These are phyloP conservation scores for Saccharomyces cerevisiae DNA, from an alignment of 805 yeast genomes.

Conservation along the genomic window DNA sequence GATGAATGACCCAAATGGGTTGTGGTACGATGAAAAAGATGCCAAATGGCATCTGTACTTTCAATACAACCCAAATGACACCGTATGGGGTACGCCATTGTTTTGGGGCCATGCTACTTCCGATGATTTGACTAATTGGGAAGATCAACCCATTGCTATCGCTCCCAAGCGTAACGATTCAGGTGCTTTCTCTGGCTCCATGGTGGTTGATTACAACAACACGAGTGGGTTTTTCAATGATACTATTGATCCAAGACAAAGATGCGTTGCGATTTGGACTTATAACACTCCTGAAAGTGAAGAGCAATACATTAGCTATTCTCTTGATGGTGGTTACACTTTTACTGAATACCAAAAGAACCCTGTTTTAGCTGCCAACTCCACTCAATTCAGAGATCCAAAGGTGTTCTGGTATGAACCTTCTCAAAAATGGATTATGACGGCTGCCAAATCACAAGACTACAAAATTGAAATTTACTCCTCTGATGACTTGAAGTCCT, in stretches of 20 bases:
- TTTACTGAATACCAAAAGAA: constrained; percentile 26
- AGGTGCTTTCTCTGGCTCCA: constrained; percentile 33
- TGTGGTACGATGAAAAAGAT: constrained; percentile 28
- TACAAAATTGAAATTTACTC: constrained; percentile 25
- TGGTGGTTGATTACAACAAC: constrained; percentile 33
- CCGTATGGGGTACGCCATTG: constrained; percentile 30
- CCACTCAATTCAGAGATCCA: constrained; percentile 32
- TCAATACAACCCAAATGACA: constrained; percentile 33
- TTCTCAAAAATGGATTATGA: constrained; percentile 28
- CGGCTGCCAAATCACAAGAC: constrained; percentile 26
- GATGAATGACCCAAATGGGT: constrained; percentile 41
- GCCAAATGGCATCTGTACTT: constrained; percentile 32
- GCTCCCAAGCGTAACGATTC: constrained; percentile 21
- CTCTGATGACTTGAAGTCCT: constrained; percentile 21
- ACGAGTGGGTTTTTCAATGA: constrained; percentile 32
- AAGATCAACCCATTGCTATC: constrained; percentile 29
- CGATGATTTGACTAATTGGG: constrained; percentile 31
- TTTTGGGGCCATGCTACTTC: constrained; percentile 39
- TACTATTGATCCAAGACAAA: constrained; percentile 23
- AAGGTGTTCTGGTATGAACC: constrained; percentile 31
- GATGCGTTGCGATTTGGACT: constrained; percentile 34
- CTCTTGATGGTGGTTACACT: constrained; percentile 32
- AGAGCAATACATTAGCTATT: constrained; percentile 31
- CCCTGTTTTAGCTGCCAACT: constrained; percentile 29
- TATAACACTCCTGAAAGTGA: constrained; percentile 21